A percentile compares a stretch with the other conserved stretches of the same genome.
phyloP scores from a whole-genome alignment of 345 rosid species.

The Bruguiera parviflora region DNA sequence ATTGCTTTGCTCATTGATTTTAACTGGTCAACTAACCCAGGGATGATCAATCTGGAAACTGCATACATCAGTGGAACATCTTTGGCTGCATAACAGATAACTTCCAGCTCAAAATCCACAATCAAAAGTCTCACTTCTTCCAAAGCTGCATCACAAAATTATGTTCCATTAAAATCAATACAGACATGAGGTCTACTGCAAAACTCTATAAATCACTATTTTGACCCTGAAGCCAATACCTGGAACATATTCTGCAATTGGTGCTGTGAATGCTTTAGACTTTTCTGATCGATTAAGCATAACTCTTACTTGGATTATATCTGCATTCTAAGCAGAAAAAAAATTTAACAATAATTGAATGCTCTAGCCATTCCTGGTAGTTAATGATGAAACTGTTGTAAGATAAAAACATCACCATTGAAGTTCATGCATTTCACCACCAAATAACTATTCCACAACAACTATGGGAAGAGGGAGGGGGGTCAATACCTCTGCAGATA shows the following conservation, averaged over 20 bases:
- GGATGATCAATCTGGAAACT: constrained; percentile 60
- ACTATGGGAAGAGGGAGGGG: constrained; percentile 4
- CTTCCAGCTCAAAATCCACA: constrained; percentile 69
- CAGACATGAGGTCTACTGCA: background rate
- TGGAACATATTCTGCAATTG: constrained; percentile 69
- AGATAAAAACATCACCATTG: constrained; percentile 1
- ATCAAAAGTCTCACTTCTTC: constrained; percentile 63
- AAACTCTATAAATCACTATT: background rate
- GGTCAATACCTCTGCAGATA: constrained; percentile 58
- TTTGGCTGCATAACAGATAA: constrained; percentile 70
- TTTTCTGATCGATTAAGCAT: constrained; percentile 60
- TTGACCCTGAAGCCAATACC: constrained; percentile 39
- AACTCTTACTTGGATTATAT: constrained; percentile 60
- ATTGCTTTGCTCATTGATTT: constrained; percentile 54
- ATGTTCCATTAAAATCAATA: constrained; percentile 1
- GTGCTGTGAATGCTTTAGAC: constrained; percentile 41
- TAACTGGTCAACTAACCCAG: constrained; percentile 76
- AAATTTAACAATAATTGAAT: constrained; percentile 25
- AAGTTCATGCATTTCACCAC: background rate
- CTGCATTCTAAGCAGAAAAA: constrained; percentile 77
- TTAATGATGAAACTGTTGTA: constrained; percentile 2
- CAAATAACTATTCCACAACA: background rate
- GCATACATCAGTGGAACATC: constrained; percentile 58
- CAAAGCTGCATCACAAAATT: constrained; percentile 42
- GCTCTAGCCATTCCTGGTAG: constrained; percentile 8